phyloP scores from a whole-genome alignment of 2,329 filamentous ascomycete genomes.

The Colletotrichum somersetense region DNA sequence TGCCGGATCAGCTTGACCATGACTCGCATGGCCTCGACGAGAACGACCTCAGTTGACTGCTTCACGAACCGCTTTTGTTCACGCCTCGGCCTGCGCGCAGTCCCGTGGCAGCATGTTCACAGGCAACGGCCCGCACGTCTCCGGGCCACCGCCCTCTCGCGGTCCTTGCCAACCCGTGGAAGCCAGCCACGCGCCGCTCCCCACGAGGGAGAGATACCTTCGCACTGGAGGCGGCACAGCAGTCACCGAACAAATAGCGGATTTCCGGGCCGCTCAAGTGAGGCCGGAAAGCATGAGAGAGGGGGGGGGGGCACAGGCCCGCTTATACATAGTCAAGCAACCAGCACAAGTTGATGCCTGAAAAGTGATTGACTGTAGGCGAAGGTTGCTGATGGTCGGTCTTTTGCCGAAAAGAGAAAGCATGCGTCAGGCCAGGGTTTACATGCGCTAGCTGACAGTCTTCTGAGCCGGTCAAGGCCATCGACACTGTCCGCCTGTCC shows the following conservation, averaged over 20 bases:
- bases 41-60: conserved; percentile 57
- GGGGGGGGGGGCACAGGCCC: conserved; percentile 25
- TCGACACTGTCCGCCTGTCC: conserved; percentile 53
- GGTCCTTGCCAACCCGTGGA: conserved; percentile 62
- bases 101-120: conserved; percentile 62
- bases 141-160: conserved; percentile 59
- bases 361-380: no score
- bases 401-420: not conserved
- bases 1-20: conserved; percentile 62
- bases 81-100: conserved; percentile 61
- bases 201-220: conserved; percentile 58
- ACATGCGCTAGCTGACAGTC: not conserved
- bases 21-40: conserved; percentile 56
- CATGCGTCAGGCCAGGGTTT: no score
- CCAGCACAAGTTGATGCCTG: no score
- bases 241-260: conserved; percentile 60
- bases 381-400: no score
- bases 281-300: conserved; percentile 41
- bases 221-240: conserved; percentile 57
- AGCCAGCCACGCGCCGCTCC: conserved; percentile 60
- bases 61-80: conserved; percentile 60
- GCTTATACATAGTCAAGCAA: conserved; percentile 51
- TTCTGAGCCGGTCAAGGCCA: not conserved
- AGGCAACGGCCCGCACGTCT: conserved; percentile 55
- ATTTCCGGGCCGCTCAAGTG: conserved; percentile 53